Evolutionary conservation across 2,329 filamentous ascomycete species (phyloP), one percentile per base, ranked within the genome.

Genomic region (Trichoderma semiorbis): DNA sequence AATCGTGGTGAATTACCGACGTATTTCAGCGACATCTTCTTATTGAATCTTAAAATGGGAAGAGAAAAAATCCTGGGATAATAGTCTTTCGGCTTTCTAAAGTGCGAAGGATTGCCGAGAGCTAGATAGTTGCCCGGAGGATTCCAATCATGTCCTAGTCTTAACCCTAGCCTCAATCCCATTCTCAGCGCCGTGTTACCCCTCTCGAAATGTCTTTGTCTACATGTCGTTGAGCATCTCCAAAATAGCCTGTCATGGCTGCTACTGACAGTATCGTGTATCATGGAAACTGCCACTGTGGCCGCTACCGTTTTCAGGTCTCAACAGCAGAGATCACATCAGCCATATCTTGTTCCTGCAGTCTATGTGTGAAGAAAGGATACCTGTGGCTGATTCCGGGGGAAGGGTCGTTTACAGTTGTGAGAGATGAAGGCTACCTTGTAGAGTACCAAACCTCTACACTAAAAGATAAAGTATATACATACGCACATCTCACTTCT

Each of bases 231-330:
- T 8, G 21, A 58, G 14, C 34, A 43, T 36, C 10, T 30, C 7
- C 21, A 16, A 16, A 30, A 11, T 30, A 10, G 34, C 10, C 18
- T 7, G 43, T 8, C 8, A 53, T 68, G 57, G 36, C 43, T 11
- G 34, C 34, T 3, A 26, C 11, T 30, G 3, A 55, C 6, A 18
- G 21, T 18, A 16, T 64, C 14, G 24, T 70, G 1, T 72, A 74
- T 43, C 28, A 64, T 30, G 78, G 77, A 18, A 79, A 79, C 69
- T 80, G 79, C 69, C 78, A 80, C 71, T 80, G 79, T 71, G 79
- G 78, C 5, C 60, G 64, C 4, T 78, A 77, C 53, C 77, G 78
- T 34, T 80, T 75, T 32, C 73, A 76, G 30, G 8, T 79, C 3
- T 18, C 64, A 3, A 7, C 73, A 2, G 65, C 74, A 1, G 60